A percentile compares a stretch with the other conserved stretches of the same genome.
Conservation (phyloP, 164 flowering plant genomes). For the Stephania yunnanensis region DNA sequence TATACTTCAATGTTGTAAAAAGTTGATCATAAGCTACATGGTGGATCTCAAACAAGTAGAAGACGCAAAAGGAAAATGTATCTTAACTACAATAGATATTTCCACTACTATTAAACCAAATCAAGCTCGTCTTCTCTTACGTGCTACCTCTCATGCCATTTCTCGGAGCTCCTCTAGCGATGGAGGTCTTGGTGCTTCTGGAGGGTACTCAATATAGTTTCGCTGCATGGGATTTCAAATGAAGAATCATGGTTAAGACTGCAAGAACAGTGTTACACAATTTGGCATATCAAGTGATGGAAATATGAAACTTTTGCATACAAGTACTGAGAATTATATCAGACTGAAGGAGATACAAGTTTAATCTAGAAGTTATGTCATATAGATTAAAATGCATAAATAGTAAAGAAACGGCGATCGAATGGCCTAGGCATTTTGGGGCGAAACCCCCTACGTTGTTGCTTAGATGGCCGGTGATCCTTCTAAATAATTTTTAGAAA, state of each 20-base stretch:
- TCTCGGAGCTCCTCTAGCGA: constrained; percentile 90
- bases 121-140: constrained; percentile 39
- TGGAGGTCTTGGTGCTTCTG: constrained; percentile 65
- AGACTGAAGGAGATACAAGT: background rate
- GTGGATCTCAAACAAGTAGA: background rate
- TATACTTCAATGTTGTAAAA: background rate
- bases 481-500: too few species aligned
- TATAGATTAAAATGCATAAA: background rate
- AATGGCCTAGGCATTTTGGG: too few species aligned
- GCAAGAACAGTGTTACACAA: background rate
- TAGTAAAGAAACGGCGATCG: background rate
- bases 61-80: background rate
- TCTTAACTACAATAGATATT: background rate
- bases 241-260: background rate
- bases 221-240: constrained; percentile 34
- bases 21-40: background rate
- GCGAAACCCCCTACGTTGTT: too few species aligned
- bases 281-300: background rate
- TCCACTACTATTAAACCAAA: constrained; percentile 4
- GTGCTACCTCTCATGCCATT: constrained; percentile 75
- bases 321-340: background rate
- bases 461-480: too few species aligned
- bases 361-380: background rate
- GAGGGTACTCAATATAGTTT: constrained; percentile 78
- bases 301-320: background rate